Conservation (phyloP, 2,329 filamentous ascomycete species). For the Penicillium sp. region DNA sequence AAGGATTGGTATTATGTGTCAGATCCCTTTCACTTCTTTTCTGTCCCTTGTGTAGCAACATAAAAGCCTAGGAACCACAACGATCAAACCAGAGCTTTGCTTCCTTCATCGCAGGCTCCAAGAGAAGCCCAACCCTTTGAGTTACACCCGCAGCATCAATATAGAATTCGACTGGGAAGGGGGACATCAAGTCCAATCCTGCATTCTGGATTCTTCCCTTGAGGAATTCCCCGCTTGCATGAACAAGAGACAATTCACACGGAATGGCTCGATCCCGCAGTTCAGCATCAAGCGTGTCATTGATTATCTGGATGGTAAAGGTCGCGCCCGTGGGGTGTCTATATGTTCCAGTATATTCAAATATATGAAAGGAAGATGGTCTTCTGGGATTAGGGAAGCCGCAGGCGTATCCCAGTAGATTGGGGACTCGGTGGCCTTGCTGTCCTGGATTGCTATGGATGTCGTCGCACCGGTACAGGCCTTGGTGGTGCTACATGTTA, state of each 20-base stretch:
- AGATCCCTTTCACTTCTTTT: background rate
- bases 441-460: no score
- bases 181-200: background rate
- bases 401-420: no score
- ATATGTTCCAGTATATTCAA: conserved; percentile 2
- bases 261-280: conserved; percentile 13
- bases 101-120: conserved; percentile 14
- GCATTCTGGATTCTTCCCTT: background rate
- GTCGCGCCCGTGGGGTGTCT: conserved; percentile 7
- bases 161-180: conserved; percentile 16
- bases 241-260: conserved; percentile 7
- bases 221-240: conserved; percentile 23
- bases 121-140: conserved; percentile 10
- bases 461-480: no score
- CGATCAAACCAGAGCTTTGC: conserved; percentile 22
- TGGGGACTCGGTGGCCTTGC: no score
- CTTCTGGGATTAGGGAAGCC: no score
- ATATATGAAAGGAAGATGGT: no score
- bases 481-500: no score
- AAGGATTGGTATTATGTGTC: background rate
- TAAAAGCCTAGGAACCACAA: background rate
- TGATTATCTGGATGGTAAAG: background rate
- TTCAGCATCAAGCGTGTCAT: conserved; percentile 10
- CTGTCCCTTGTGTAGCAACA: background rate
- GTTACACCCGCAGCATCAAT: conserved; percentile 9